Evolutionary conservation across 2,329 filamentous ascomycete species (phyloP), one percentile per base, ranked within the genome.

Genomic region (Emmonsiellopsis sp.): DNA sequence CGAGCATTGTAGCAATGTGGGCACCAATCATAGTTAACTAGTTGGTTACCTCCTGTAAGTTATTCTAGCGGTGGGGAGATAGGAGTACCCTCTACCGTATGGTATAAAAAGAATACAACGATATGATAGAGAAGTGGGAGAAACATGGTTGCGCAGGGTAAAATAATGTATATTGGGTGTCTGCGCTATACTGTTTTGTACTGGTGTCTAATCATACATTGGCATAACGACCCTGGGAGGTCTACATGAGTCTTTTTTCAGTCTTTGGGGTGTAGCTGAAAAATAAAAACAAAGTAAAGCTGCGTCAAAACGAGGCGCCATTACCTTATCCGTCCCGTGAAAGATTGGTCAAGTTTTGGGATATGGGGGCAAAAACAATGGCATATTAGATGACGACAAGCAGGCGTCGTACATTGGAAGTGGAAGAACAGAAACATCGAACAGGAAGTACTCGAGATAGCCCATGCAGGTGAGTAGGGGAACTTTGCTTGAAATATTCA

Each of bases 111-210:
- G 5, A 42, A 6, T 5, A 14, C 11, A 42, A 42, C 8, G 39
- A 17, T 42, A 42, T 42, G 13, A 14, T 43, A 10, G 36, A 39
- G 14, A 9, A 31, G n/a, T 37, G 5, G 13, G 8, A 36, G 14
- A 21, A 5, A 27, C 14, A 6, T 13, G 27, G 11, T 27, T 49
- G 46, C 46, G 46, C 46, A 39, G 9, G 34, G 14, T n/a, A 39
- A 13, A n/a, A 36, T 49, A 49, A 49, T 49, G 13, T 49, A 49
- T 49, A 49, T 49, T 49, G 17, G 13, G 34, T 14, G 33, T 32
- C n/a, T 39, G 46, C 46, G 46, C 34, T 49, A 49, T 49, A 49
- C 33, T 6, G 11, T 39, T 14, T 49, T 49, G 33, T 37, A 40
- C 17, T 4, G 9, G 17, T 49, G n/a, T 13, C 11, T 47, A 49